Evolutionary conservation across 192 early-diverging fungal species (phyloP).

Genomic region (Gamsiella multidivaricata): DNA sequence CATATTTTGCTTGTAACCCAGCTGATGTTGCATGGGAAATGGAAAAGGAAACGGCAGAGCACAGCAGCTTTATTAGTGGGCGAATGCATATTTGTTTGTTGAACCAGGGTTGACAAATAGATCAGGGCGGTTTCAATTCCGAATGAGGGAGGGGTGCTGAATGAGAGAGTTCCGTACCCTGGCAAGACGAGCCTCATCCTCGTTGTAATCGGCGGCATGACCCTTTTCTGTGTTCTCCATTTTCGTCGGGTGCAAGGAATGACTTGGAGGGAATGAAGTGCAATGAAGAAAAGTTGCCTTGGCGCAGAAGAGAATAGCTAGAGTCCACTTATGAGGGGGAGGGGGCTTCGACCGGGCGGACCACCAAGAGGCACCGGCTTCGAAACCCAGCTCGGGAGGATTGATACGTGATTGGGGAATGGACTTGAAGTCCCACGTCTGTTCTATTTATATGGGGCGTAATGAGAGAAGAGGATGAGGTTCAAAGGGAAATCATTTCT

Average conservation of each 20-base stretch:
- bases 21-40: constrained; percentile 1
- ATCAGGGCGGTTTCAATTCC: not conserved
- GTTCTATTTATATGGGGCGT: too few species aligned
- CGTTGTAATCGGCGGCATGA: constrained; percentile 36
- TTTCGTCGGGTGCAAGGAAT: not conserved
- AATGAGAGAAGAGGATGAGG: too few species aligned
- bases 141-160: too few species aligned
- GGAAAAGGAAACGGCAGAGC: not conserved
- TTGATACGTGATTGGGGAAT: too few species aligned
- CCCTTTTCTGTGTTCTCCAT: constrained; percentile 46
- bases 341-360: too few species aligned
- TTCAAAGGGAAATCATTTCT: too few species aligned
- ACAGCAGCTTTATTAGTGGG: not conserved
- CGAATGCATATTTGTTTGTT: not conserved
- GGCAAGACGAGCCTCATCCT: constrained; percentile 48
- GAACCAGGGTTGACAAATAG: too few species aligned
- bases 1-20: constrained; percentile 54
- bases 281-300: not conserved
- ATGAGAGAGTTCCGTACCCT: constrained; percentile 5
- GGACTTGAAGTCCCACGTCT: too few species aligned
- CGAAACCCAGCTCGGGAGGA: too few species aligned
- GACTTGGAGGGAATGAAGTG: not conserved
- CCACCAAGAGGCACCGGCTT: too few species aligned
- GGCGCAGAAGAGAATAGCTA: too few species aligned
- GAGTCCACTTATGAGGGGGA: too few species aligned